These are phyloP conservation scores for Cladorrhinum samala DNA, from an alignment of 495 filamentous ascomycete species.

Conservation along the genomic window DNA sequence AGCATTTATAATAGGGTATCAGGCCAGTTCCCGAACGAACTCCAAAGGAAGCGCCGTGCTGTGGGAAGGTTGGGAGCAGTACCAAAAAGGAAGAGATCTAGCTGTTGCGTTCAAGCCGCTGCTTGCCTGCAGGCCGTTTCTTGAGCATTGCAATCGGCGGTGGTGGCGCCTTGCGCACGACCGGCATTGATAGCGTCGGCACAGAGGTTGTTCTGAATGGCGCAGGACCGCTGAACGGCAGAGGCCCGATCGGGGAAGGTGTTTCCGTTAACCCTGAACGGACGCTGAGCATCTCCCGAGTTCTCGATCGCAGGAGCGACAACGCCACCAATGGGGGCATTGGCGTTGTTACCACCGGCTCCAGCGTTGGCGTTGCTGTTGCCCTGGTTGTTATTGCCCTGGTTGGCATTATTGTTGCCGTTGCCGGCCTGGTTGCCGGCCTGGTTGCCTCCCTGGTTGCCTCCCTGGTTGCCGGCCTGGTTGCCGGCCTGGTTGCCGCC, in stretches of 20 bases:
- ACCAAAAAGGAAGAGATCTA: background rate
- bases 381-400: background rate
- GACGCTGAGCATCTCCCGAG: conserved; percentile 36
- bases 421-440: conserved; percentile 1
- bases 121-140: conserved; percentile 25
- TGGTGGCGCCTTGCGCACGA: conserved; percentile 21
- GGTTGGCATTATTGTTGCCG: conserved; percentile 5
- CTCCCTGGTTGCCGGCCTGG: conserved; percentile 9
- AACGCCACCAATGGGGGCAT: conserved; percentile 27
- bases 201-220: conserved; percentile 49
- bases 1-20: too few species aligned
- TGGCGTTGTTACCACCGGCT: conserved; percentile 4
- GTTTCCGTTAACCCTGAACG: conserved; percentile 47
- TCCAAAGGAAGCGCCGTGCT: too few species aligned
- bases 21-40: background rate
- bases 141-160: conserved; percentile 43
- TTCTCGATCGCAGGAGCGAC: conserved; percentile 30
- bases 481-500: conserved; percentile 6
- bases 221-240: conserved; percentile 36
- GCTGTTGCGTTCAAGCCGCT: conserved; percentile 11
- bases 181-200: conserved; percentile 40
- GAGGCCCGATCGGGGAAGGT: conserved; percentile 41
- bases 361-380: background rate
- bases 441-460: conserved; percentile 6
- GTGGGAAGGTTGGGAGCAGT: background rate